Evolutionary conservation across 352 stramenopile species (phyloP).

Genomic region (Phytophthora ohioensis): DNA sequence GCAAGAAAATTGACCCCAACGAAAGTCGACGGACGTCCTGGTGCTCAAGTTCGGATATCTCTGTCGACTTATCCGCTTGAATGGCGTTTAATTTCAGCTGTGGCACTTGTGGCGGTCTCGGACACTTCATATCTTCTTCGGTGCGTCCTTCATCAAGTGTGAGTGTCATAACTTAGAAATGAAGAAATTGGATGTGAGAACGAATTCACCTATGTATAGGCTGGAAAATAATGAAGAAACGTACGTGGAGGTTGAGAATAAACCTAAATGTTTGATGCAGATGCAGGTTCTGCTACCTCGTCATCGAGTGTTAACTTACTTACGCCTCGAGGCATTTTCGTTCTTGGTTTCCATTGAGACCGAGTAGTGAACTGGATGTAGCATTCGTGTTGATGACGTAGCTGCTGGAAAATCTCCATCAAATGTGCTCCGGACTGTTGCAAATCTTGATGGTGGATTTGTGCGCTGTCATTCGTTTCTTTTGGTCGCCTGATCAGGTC

Average conservation of each 20-base stretch:
- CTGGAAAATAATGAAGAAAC: background rate
- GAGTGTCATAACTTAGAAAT: constrained; percentile 9
- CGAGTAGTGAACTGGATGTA: constrained; percentile 53
- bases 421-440: background rate
- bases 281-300: constrained; percentile 3
- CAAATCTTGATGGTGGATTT: background rate
- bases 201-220: background rate
- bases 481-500: constrained; percentile 23
- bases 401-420: constrained; percentile 36
- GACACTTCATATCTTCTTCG: constrained; percentile 5
- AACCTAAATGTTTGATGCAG: background rate
- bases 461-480: background rate
- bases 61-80: background rate
- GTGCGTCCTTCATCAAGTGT: constrained; percentile 7
- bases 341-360: constrained; percentile 50
- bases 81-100: constrained; percentile 6
- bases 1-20: constrained; percentile 2
- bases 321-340: constrained; percentile 6
- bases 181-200: constrained; percentile 14
- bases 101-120: background rate
- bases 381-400: constrained; percentile 67
- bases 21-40: background rate
- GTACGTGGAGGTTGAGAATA: background rate
- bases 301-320: constrained; percentile 21
- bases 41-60: background rate